Evolutionary conservation across 2,329 filamentous ascomycete genomes (phyloP), one percentile per base, ranked within the genome.

Genomic region (Aspergillus flavus): DNA sequence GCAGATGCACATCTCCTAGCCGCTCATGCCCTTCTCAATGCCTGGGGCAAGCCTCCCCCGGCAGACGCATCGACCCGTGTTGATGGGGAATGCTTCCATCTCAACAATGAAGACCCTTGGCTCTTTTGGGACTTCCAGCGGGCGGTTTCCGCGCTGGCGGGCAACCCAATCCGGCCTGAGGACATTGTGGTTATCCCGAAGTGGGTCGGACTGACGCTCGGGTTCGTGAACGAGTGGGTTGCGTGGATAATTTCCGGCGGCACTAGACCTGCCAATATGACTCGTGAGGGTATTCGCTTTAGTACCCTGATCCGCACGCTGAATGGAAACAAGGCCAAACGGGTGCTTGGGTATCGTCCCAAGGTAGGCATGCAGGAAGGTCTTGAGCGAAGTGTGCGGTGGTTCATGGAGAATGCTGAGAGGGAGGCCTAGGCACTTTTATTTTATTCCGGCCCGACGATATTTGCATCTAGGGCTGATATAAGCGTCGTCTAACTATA

Each of bases 111-210:
- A 11, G 61, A 62, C 1, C 61, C 56, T 4, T 62, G 61, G 61
- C 41, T 62, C 10, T 62, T 62, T 14, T 62, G 61, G 61, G 61
- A 62, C 28, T 62, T 62, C 30, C 61, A 62, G 48, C 48, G 61
- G 2, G 56, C 36, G 6, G 54, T 62, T 9, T 21, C 61, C 1
- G 11, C 36, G 3, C 32, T 43, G 9, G 12, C 34, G 4, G 56
- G 61, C 2, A 41, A 39, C 28, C 61, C 48, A 1, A 16, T 62
- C 10, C 34, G 26, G 21, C 23, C 23, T 14, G 54, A 59, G 36
- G 56, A 62, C 21, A 39, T 62, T 19, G 48, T 62, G 4, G 56
- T 59, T 1, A 62, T 62, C 6, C 61, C 56, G 14, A 62, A 58
- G 36, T 62, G 60, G 60, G 46, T 62, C 0, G 60, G 60, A 9